Evolutionary conservation across 768 basidiomycete genomes (phyloP), one percentile per base, ranked within the genome.

Genomic region (Myochromella boudieri): DNA sequence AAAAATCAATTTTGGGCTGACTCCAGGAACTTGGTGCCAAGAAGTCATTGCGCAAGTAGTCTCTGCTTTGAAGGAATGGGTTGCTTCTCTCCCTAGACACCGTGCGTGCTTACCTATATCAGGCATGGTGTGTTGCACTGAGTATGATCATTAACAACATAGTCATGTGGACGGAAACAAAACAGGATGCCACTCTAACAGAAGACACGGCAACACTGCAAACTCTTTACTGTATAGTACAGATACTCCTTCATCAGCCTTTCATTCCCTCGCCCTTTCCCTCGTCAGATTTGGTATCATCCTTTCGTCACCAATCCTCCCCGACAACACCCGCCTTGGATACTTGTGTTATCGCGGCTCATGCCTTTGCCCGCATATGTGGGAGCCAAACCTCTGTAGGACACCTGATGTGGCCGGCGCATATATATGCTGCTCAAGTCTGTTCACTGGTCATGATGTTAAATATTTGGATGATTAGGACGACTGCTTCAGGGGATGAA

Each of bases 1-100:
- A 17, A 81, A 82, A 53, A 63, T 80, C 14, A 67, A 79, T 28
- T 62, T 75, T 20, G 82, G 79, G 27, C 66, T 77, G 48, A 72
- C 77, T 33, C 72, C 76, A 22, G 67, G 72, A 46, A 71, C 75
- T 46, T 81, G 78, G 73, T 70, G 74, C 37, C 75, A 75, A 38
- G 73, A 81, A 34, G 77, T 86, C 24, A 69, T 91, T 12, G 72
- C 78, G 12, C 83, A 87, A 46, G 68, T 92, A 26, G 85, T 85
- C 56, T 71, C 75, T 5, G 83, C 82, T 0, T 71, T 93, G 56
- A 81, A 82, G 48, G 78, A 84, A 47, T 94, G 90, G 88, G 64
- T 78, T 9, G 80, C 84, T 39, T 72, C 75, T 6, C 67, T 91
- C 14, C 91, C 90, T 9, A 71, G 79, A 29, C 82, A 87, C 56